phyloP scores from a whole-genome alignment of 352 stramenopile genomes.

The Plasmopara viticola region DNA sequence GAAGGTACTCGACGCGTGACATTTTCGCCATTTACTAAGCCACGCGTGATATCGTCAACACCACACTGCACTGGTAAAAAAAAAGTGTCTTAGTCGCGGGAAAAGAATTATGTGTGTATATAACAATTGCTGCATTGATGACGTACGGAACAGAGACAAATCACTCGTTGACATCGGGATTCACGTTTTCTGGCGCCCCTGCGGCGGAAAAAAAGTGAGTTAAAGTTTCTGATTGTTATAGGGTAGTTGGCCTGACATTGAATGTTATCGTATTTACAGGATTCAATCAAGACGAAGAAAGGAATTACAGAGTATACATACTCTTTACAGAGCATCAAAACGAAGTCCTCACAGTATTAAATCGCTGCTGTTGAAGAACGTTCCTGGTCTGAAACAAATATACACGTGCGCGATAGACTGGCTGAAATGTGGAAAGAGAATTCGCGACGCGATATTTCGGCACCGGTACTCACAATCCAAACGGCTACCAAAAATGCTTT shows the following conservation, averaged over 20 bases:
- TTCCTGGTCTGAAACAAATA: constrained; percentile 35
- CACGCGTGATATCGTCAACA: constrained; percentile 17
- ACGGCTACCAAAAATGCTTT: constrained; percentile 19
- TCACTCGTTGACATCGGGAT: constrained; percentile 24
- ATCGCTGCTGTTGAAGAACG: constrained; percentile 29
- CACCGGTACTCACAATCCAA: constrained; percentile 14
- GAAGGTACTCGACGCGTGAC: constrained; percentile 42
- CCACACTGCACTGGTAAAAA: constrained; percentile 17
- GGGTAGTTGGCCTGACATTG: not conserved
- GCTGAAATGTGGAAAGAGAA: constrained; percentile 21
- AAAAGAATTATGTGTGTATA: no score
- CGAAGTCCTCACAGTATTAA: constrained; percentile 34
- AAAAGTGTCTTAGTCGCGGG: no score
- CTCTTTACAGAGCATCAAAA: constrained; percentile 36
- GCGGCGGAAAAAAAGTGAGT: constrained; percentile 28
- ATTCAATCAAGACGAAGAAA: constrained; percentile 33
- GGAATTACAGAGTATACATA: constrained; percentile 40
- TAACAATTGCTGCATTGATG: not conserved
- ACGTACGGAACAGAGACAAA: constrained; percentile 14
- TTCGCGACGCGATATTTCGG: constrained; percentile 14
- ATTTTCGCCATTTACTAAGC: constrained; percentile 73
- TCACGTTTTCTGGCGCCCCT: constrained; percentile 33
- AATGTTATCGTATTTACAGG: constrained; percentile 5
- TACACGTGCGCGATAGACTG: constrained; percentile 25
- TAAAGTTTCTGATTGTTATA: not conserved